Evolutionary conservation across 331 rosid genomes (phyloP).

Genomic region (Prunus yedoensis): DNA sequence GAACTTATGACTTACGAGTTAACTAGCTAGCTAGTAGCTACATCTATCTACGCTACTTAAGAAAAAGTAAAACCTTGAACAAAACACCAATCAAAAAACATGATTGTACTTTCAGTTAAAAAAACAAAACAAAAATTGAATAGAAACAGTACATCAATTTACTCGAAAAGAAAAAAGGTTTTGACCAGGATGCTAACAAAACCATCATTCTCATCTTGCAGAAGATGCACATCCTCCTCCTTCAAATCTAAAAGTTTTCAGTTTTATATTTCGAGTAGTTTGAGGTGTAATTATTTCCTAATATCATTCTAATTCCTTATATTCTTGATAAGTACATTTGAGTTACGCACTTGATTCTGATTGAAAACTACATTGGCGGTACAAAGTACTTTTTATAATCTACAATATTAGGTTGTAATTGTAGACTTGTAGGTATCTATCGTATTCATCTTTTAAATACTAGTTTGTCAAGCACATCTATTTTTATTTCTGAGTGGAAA

Average conservation of each 20-base stretch:
- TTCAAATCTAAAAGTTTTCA: not conserved
- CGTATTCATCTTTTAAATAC: slow-evolving; percentile 19
- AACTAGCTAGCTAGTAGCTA: not conserved
- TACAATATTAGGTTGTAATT: too few relatives aligned
- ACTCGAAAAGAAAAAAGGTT: not conserved
- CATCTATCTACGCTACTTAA: not conserved
- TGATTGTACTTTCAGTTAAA: not conserved
- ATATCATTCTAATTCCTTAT: too few relatives aligned
- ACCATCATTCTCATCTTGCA: slow-evolving; percentile 4
- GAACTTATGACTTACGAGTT: not conserved
- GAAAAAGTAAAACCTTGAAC: not conserved
- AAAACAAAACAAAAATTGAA: not conserved
- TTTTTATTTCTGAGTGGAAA: not conserved
- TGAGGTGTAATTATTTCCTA: too few relatives aligned
- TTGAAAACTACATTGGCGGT: not conserved
- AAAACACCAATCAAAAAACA: not conserved
- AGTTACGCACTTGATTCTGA: not conserved
- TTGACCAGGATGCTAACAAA: slow-evolving; percentile 1
- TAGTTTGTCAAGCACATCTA: not conserved
- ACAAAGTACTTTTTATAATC: not conserved
- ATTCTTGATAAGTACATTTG: too few relatives aligned
- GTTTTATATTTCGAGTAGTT: not conserved
- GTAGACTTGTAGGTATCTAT: slow-evolving; percentile 21
- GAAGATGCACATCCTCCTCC: not conserved
- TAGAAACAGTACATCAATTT: not conserved